Evolutionary conservation across 1,139 yeast genomes (phyloP), one percentile per base, ranked within the genome.

Genomic region (Hemisphaericaspora xylanilytica): DNA sequence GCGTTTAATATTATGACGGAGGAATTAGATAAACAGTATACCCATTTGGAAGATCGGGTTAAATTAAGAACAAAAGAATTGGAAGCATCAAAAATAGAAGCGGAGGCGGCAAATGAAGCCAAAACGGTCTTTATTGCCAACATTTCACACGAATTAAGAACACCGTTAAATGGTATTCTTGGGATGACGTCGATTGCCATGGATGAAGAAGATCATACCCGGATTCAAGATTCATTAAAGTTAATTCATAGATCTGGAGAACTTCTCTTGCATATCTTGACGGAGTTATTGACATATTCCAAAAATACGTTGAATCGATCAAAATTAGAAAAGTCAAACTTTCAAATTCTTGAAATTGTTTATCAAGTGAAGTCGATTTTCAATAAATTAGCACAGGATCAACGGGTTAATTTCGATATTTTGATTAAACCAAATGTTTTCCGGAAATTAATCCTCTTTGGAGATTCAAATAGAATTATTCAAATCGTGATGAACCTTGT

Each of bases 111-210:
- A 2, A 90, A 88, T 61, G 96, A 88, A 53, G 96, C 97, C 7
- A 90, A 90, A 54, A 86, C 96, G 0, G 87, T 88, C 12, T 92
- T 92, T 59, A 89, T 92, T 58, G 97, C 97, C 14, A 92, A 90
- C 58, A 89, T 92, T 28, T 89, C 97, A 0, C 97, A 92, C 58
- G 98, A 92, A 63, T 73, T 92, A 55, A 74, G 97, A 49, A 92
- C 98, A 0, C 98, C 98, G 1, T 68, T 92, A 50, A 92, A 92
- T 60, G 98, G 97, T 57, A 92, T 92, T 32, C 67, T 92, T 42
- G 98, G 98, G 41, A 87, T 92, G 95, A 86, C 97, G 0, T 85
- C 95, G 2, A 87, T 90, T 40, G 92, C 96, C 2, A 78, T 88
- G 81, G 92, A 86, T 17, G 97, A 90, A 58, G 70, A 70, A 9